phyloP scores from a whole-genome alignment of 345 rosid genomes.

The Citrus inodora region DNA sequence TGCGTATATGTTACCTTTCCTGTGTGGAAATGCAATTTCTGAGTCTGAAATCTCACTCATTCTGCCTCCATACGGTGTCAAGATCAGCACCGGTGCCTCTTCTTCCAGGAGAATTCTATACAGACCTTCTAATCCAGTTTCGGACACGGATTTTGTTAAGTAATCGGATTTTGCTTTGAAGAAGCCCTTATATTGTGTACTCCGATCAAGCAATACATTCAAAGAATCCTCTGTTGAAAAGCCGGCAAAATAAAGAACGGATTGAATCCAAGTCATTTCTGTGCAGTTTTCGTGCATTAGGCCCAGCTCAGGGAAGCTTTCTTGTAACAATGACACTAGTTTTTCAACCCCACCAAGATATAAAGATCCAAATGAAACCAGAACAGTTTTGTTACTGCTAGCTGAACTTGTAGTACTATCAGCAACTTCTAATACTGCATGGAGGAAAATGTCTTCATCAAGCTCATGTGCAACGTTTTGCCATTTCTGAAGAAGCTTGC shows the following conservation, averaged over 20 bases:
- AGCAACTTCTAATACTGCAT: not conserved
- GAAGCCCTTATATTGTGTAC: constrained; percentile 14
- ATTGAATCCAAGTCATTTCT: constrained; percentile 51
- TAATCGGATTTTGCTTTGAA: constrained; percentile 57
- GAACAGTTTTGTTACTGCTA: constrained; percentile 17
- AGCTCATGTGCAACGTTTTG: constrained; percentile 28
- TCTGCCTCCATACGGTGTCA: constrained; percentile 60
- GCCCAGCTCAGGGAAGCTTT: constrained; percentile 46
- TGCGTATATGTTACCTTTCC: constrained; percentile 44
- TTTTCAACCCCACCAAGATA: constrained; percentile 32
- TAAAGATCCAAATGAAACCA: constrained; percentile 24
- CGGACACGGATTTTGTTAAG: constrained; percentile 37
- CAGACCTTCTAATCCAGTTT: constrained; percentile 25
- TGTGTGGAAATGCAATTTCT: constrained; percentile 51
- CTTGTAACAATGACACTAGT: constrained; percentile 25
- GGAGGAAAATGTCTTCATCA: constrained; percentile 19
- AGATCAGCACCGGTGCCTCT: constrained; percentile 26
- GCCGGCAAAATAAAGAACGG: constrained; percentile 31
- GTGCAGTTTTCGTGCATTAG: constrained; percentile 34
- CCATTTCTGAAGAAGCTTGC: constrained; percentile 23
- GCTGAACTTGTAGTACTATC: constrained; percentile 1
- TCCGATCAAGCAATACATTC: constrained; percentile 33
- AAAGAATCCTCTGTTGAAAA: constrained; percentile 8
- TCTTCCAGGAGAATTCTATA: constrained; percentile 23
- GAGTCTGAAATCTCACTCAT: constrained; percentile 36